Conservation (phyloP, 1,284 basidiomycete species). For the Marasmius fiardii region DNA sequence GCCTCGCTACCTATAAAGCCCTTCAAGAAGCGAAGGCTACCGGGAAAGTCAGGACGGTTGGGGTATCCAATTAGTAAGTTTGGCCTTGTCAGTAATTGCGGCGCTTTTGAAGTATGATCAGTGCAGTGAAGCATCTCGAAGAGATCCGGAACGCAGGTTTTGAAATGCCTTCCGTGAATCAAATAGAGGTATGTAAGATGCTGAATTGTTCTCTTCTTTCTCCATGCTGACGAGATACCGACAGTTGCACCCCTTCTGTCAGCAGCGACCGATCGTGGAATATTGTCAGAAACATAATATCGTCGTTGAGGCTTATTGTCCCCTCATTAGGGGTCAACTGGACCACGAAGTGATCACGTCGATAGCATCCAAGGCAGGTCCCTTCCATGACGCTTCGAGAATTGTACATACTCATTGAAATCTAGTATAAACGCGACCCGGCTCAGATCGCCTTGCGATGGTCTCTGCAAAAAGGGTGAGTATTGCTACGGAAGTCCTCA, state of each 20-base stretch:
- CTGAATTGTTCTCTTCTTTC: neutral
- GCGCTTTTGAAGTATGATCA: slow-evolving; percentile 23
- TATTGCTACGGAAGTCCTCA: too few relatives aligned
- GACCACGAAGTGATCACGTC: slow-evolving; percentile 49
- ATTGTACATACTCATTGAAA: neutral
- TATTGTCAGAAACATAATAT: slow-evolving; percentile 73
- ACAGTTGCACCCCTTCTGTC: slow-evolving; percentile 82
- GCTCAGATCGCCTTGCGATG: slow-evolving; percentile 81
- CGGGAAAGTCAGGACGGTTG: slow-evolving; percentile 69
- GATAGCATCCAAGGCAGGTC: slow-evolving; percentile 54
- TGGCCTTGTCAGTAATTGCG: neutral
- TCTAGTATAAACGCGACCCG: slow-evolving; percentile 48
- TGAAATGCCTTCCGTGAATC: slow-evolving; percentile 74
- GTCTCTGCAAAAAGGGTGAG: slow-evolving; percentile 80
- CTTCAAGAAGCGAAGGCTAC: slow-evolving; percentile 54
- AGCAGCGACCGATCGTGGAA: slow-evolving; percentile 74
- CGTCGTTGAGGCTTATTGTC: slow-evolving; percentile 76
- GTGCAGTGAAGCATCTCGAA: slow-evolving; percentile 74
- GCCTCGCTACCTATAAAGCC: slow-evolving; percentile 63
- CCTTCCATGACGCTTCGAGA: neutral
- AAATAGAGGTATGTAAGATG: slow-evolving; percentile 62
- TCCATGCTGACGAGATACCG: neutral
- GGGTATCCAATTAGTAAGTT: slow-evolving; percentile 76
- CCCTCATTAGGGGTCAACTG: slow-evolving; percentile 62
- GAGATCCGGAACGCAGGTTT: slow-evolving; percentile 64